A percentile compares a stretch with the other conserved stretches of the same genome.
phyloP scores from a whole-genome alignment of 306 rosid genomes.

The Alnus rubra region DNA sequence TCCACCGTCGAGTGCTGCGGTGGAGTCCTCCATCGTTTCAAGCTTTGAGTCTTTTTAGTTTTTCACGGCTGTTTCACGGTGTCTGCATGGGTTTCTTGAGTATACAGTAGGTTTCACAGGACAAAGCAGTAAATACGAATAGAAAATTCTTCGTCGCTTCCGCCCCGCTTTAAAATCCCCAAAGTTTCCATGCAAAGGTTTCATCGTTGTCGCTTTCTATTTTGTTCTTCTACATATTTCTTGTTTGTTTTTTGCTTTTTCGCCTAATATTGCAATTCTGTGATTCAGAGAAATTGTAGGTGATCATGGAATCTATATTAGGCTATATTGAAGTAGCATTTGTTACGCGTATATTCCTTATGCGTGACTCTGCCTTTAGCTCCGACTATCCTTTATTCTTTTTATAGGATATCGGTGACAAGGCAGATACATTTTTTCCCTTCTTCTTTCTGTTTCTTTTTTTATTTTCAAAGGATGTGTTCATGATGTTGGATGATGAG shows the following conservation, averaged over 20 bases:
- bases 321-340: conserved; percentile 12
- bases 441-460: neutral
- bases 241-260: neutral
- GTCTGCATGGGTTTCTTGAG: no score
- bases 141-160: no score
- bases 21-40: no score
- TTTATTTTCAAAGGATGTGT: neutral
- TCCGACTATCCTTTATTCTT: conserved; percentile 15
- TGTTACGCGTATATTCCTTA: neutral
- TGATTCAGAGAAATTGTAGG: neutral
- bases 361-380: conserved; percentile 26
- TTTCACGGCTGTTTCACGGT: no score
- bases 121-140: no score
- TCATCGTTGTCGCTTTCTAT: neutral
- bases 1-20: no score
- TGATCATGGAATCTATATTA: conserved; percentile 29
- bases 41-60: no score
- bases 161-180: neutral
- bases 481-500: conserved; percentile 4
- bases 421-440: neutral
- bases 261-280: conserved; percentile 2
- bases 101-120: no score
- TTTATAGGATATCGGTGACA: conserved; percentile 16
- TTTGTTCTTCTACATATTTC: neutral
- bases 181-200: no score